Percentiles rank a stretch among this genome's conserved stretches.
phyloP scores from a whole-genome alignment of 2,329 filamentous ascomycete species.

The Cladosporium sp. region DNA sequence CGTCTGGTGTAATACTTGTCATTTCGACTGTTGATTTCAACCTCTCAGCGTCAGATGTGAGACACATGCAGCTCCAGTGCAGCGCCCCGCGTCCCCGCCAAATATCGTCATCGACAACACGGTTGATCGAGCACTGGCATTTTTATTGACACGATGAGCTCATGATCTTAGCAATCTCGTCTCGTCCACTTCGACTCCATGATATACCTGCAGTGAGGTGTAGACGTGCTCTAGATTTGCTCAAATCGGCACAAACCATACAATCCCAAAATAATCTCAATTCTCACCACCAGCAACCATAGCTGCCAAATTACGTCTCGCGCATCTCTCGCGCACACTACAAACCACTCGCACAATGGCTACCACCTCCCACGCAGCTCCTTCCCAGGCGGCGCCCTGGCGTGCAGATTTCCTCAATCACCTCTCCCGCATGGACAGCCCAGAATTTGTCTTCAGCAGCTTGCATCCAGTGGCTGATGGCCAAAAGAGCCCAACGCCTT shows the following conservation, averaged over 20 bases:
- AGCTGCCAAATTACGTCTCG: conserved; percentile 35
- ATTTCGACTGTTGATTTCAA: no score
- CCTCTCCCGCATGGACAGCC: conserved; percentile 44
- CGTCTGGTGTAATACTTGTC: no score
- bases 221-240: no score
- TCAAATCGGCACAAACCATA: no score
- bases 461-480: conserved; percentile 39
- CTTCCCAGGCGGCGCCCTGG: conserved; percentile 47
- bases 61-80: no score
- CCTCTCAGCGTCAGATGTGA: no score
- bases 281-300: conserved; percentile 23
- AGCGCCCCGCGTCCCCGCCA: background rate
- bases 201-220: no score
- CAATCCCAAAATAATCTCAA: no score
- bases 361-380: conserved; percentile 33
- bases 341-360: conserved; percentile 39
- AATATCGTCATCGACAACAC: conserved; percentile 8
- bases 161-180: background rate
- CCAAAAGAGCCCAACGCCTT: conserved; percentile 36
- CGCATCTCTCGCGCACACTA: conserved; percentile 32
- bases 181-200: no score
- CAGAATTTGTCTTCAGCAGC: conserved; percentile 50
- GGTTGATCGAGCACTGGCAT: background rate
- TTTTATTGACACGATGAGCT: conserved; percentile 7
- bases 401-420: conserved; percentile 47